Conservation (phyloP, 148 eudicot species). For the Camellia japonica region DNA sequence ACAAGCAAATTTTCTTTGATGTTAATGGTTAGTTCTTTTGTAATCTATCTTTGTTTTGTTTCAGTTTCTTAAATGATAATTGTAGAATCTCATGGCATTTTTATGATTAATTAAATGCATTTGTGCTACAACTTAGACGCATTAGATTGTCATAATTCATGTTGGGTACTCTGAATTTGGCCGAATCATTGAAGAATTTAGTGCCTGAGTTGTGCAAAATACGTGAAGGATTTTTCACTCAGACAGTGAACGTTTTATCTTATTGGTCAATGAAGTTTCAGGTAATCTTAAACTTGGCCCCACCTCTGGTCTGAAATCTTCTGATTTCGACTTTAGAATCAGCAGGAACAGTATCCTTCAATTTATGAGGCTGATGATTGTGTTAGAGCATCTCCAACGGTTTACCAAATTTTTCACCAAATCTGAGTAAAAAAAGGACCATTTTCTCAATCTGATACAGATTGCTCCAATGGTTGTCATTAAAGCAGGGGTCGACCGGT, state of each 20-base stretch:
- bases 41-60: not conserved
- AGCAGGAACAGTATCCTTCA: constrained; percentile 1
- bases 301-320: not conserved
- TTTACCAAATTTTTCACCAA: too few species aligned
- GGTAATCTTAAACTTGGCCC: not conserved
- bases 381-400: not conserved
- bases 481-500: too few species aligned
- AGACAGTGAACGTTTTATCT: not conserved
- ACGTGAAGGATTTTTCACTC: not conserved
- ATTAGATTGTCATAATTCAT: constrained; percentile 2
- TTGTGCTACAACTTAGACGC: not conserved
- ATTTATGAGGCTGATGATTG: not conserved
- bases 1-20: constrained; percentile 73
- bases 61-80: not conserved
- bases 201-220: not conserved
- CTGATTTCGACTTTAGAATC: not conserved
- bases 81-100: not conserved
- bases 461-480: too few species aligned
- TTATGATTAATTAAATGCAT: not conserved
- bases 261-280: not conserved
- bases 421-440: too few species aligned
- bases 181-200: not conserved
- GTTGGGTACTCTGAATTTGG: not conserved
- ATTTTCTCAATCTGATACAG: too few species aligned
- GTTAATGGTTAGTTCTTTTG: constrained; percentile 62